Evolutionary conservation across 202 grass and related monocot species (phyloP), one percentile per base, ranked within the genome.

Genomic region (Digitaria exilis): DNA sequence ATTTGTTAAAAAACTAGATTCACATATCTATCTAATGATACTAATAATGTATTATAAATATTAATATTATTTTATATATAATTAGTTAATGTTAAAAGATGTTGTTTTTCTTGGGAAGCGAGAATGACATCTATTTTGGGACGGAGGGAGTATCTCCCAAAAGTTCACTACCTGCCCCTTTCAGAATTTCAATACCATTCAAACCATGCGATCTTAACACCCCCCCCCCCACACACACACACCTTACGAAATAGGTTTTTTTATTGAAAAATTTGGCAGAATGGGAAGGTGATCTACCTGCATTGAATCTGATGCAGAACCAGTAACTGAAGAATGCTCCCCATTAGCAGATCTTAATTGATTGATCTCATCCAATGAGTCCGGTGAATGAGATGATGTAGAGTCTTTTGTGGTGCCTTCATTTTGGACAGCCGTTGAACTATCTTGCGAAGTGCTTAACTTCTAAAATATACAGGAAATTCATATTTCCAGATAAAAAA

Each of bases 401-500:
- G 86, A 32, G 49, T 89, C 89, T 78, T 94, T 92, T 18, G 30
- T 7, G 3, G 80, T 85, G 24, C 75, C 58, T 26, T 94, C 88
- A 2, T 87, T 92, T 93, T 99, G 87, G 28, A 88, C 63, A 71
- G 66, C 51, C 28, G 69, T 89, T 71, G 89, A 84, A 81, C 85
- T 87, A 83, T 94, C 84, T 74, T 61, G 80, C 41, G 89, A 90
- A 67, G 89, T 84, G 81, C 85, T 91, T 79, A 89, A 26, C 66
- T 94, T 96, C 96, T 99, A 87, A 59, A 87, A 94, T 52, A 79
- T 48, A 63, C 57, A 79, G 43, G 64, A 50, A 73, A 51, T 55
- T 29, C 24, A 68, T 6, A 55, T 69, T 65, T 58, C 21, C 43
- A 65, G 77, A 74, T 41, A 30, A 85, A 21, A 82, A 21, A 82